Base-by-base conservation (phyloP, 2,329 filamentous ascomycete species). In the Apiospora marii region DNA sequence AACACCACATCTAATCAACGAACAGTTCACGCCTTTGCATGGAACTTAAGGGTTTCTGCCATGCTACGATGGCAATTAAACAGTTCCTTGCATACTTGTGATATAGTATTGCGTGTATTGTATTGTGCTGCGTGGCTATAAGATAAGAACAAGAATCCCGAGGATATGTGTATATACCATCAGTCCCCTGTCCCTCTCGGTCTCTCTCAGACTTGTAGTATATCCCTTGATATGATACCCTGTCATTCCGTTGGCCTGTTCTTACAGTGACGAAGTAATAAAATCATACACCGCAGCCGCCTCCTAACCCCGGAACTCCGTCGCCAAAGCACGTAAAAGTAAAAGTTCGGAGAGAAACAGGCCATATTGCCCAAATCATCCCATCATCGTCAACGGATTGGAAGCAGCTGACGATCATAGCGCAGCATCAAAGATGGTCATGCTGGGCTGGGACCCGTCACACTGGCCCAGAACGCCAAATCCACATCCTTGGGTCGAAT, bases 401-500 rank as follows among this genome's bases (percentile, higher is more conserved):
- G 8, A 8, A 41, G 10, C 37, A 41, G 27, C 22, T 30, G 12
- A n/a, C 8, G 16, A 8, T 13, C 14, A 19, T 19, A 34, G 2
- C 19, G 19, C 34, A n/a, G 34, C 19, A n/a, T 64, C 34, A 41
- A n/a, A 3, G n/a, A 14, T 6, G n/a, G 4, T 64, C 58, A 64
- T n/a, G 34, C 37, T 73, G n/a, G 12, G n/a, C 74, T 4, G 74
- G 58, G 67, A 74, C 73, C 37, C 10, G 67, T 51, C 14, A 76
- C 75, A n/a, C 79, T 75, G 46, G 75, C 75, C 79, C 79, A 81
- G 46, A 81, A 81, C 3, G 80, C 74, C 3, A 27, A 51, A 16
- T 78, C 75, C 16, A 81, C 75, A 70, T 81, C 79, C 43, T 70
- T 73, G 10, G 80, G 80, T 30, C 79, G 74, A 41, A 80, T 80